phyloP scores from a whole-genome alignment of 2,329 filamentous ascomycete species.

The Colletotrichum sp. region DNA sequence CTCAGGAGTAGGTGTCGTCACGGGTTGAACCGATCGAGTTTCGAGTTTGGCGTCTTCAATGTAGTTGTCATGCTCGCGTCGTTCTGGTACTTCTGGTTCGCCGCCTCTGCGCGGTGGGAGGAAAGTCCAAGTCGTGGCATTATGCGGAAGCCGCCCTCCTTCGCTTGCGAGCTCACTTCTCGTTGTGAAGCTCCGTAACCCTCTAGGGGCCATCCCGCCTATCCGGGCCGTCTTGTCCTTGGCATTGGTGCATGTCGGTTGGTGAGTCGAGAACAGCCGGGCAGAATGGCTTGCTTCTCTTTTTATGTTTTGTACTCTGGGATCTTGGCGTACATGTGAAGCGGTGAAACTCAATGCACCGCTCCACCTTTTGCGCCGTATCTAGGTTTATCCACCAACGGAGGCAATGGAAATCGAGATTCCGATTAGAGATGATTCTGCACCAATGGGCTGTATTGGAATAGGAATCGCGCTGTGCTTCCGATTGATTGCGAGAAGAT shows the following conservation, averaged over 20 bases:
- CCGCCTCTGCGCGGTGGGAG: not conserved
- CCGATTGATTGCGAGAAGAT: not conserved
- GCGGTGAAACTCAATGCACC: not conserved
- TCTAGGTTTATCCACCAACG: conserved; percentile 18
- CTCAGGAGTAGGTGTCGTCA: conserved; percentile 26
- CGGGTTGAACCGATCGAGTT: not conserved
- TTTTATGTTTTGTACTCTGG: conserved; percentile 7
- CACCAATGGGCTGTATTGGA: not conserved
- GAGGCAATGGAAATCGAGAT: not conserved
- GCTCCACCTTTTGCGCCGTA: conserved; percentile 2
- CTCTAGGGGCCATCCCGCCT: not conserved
- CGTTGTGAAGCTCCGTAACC: not conserved
- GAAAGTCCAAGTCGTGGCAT: not conserved
- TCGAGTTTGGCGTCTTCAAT: not conserved
- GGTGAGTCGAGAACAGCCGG: not conserved
- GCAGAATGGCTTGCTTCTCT: conserved; percentile 10
- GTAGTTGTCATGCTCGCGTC: not conserved
- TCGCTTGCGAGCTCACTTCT: not conserved
- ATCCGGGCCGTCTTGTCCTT: conserved; percentile 7
- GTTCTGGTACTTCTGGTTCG: not conserved
- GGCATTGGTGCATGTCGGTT: not conserved
- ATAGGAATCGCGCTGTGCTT: not conserved
- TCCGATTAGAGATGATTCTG: not conserved
- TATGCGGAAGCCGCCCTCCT: not conserved
- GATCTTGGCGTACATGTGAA: conserved; percentile 12